phyloP scores from a whole-genome alignment of 1,139 yeast genomes.

The Candida sp. region DNA sequence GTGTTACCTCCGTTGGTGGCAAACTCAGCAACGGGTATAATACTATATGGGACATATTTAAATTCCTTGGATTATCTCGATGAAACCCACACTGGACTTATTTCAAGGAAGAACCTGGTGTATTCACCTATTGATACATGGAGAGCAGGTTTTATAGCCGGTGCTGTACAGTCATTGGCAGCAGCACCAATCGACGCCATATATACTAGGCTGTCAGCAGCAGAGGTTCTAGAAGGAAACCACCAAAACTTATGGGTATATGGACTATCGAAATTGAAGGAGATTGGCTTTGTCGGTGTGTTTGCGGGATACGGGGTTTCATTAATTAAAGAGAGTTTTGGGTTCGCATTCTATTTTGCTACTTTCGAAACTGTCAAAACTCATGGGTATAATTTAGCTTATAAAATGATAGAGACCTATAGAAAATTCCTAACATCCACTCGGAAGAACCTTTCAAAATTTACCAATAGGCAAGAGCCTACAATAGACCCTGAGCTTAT shows the following conservation, averaged over 20 bases:
- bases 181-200: constrained; percentile 96
- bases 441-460: constrained; percentile 16
- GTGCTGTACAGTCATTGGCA: constrained; percentile 81
- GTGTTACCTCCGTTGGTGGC: constrained; percentile 85
- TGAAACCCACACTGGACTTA: constrained; percentile 5
- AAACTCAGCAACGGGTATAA: constrained; percentile 83
- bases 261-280: constrained; percentile 63
- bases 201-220: constrained; percentile 73
- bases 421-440: constrained; percentile 29
- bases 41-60: constrained; percentile 79
- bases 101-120: constrained; percentile 8
- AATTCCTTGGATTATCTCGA: constrained; percentile 38
- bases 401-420: constrained; percentile 58
- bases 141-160: constrained; percentile 83
- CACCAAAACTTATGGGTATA: constrained; percentile 77
- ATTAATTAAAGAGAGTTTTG: constrained; percentile 73
- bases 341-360: constrained; percentile 84
- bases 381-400: constrained; percentile 55
- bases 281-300: constrained; percentile 79
- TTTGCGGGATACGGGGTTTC: constrained; percentile 86
- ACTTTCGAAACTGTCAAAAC: constrained; percentile 83
- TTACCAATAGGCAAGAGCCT: constrained; percentile 17
- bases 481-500: constrained; percentile 27
- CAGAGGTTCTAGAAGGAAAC: constrained; percentile 66
- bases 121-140: constrained; percentile 55